Base-by-base conservation (phyloP, 176 grass and related monocot genomes). In the Tuctoria greenei region DNA sequence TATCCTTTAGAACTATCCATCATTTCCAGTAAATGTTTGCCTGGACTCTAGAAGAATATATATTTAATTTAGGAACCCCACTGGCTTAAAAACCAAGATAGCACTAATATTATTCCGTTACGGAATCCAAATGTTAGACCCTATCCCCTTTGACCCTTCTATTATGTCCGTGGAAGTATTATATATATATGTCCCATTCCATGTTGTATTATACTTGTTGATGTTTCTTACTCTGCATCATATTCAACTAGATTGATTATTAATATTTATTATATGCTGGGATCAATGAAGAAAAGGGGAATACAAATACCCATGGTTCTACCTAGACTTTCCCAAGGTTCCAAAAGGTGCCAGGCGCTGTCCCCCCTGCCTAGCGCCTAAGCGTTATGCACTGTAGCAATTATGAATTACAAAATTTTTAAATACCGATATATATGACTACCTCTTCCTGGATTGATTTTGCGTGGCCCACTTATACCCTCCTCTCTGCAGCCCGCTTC, bases 141-240 rank as follows among this genome's bases (percentile, higher is more conserved):
- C 20, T 67, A n/a, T n/a, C n/a, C n/a, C n/a, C n/a, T 8, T 9
- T 1, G 7, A 41, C 18, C 25, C 42, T 27, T 64, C 17, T 77
- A 77, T n/a, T 49, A 20, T 2, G 15, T 47, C 44, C 13, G 11
- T 47, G 45, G 45, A 47, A 47, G 16, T 47, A 13, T 16, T 47
- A 16, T 47, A 16, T 47, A 16, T 47, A 16, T 47, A 16, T 47
- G 45, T 56, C 35, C 6, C 23, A 34, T 40, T 67, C 10, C 51
- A 73, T 84, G 42, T 69, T 71, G 49, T 66, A n/a, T 67, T 61
- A 44, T 79, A 57, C 1, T 62, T 6, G 7, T 67, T 74, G 69
- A 24, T 69, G 56, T 63, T 60, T 50, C 42, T 75, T 86, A 49
- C 28, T 24, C 10, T n/a, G 26, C 18, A 56, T 36, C 26, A 16